Conservation (phyloP, 2,329 filamentous ascomycete species). For the Fusarium robinianum region DNA sequence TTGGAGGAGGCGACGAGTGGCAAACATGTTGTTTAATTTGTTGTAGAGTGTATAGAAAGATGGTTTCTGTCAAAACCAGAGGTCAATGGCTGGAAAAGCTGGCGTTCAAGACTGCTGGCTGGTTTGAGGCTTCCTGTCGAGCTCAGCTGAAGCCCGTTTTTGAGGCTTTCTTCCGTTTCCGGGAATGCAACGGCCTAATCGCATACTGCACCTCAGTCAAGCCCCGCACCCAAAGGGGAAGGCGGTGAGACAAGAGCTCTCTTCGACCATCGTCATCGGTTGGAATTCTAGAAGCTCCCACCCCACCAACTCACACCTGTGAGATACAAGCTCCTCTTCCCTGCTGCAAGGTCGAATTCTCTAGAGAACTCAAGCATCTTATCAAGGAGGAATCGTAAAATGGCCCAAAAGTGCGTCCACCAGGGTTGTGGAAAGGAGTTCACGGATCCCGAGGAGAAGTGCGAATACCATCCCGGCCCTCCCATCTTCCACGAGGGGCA, state of each 20-base stretch:
- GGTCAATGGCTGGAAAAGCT: neutral
- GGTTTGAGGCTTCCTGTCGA: constrained; percentile 15
- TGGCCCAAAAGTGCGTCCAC: constrained; percentile 90
- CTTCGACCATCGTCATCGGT: constrained; percentile 34
- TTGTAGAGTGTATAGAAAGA: too few relatives aligned
- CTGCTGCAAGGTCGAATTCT: constrained; percentile 7
- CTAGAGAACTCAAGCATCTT: constrained; percentile 6
- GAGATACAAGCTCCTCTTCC: constrained; percentile 17
- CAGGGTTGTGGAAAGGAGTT: constrained; percentile 93
- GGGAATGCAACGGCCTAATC: constrained; percentile 14
- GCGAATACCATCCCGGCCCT: constrained; percentile 89
- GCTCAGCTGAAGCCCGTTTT: neutral
- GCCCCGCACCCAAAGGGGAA: constrained; percentile 43
- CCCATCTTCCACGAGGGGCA: constrained; percentile 97
- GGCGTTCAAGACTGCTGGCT: neutral
- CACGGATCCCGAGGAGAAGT: constrained; percentile 79
- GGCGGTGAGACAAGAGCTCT: constrained; percentile 40
- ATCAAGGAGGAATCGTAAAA: constrained; percentile 38
- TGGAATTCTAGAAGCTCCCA: constrained; percentile 49
- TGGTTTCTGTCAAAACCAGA: too few relatives aligned
- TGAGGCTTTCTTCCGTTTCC: neutral
- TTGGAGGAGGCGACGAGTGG: constrained; percentile 55
- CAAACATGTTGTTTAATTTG: constrained; percentile 59
- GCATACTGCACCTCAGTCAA: constrained; percentile 4
- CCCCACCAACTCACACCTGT: constrained; percentile 34